Evolutionary conservation across 768 basidiomycete species (phyloP), one percentile per base, ranked within the genome.

Genomic region (Crepidotus variabilis): DNA sequence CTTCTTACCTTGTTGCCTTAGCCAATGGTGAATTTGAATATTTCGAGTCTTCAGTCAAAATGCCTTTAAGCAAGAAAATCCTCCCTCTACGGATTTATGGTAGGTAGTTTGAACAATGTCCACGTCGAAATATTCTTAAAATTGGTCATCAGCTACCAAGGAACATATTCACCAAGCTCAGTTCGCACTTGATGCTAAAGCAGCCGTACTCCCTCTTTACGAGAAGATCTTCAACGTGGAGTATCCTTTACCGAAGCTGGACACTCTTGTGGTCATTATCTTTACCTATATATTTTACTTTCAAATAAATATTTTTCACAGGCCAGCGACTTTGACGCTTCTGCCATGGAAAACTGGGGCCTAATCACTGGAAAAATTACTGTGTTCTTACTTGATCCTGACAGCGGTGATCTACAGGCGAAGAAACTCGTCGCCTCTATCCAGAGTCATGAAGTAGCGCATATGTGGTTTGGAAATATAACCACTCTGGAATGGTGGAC

Each of bases 401-500:
- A 87, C 66, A 85, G 81, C 54, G 80, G 82, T 22, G 88, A 91
- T 63, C 71, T 93, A 49, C 73, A 73, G 9, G 87, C 85, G 36
- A 90, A 88, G 78, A 91, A 94, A 69, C 75, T 80, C n/a, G 83
- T 96, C 55, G 89, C 90, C 1, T 70, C 77, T 11, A 83, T 82
- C 0, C 91, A 93, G 71, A 85, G 84, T 63, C 96, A 98, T 64
- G 95, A 95, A 72, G 84, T 92, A 47, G 87, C 88, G 8, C 88
- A 90, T 65, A 87, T 90, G 86, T 87, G 88, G 86, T 96, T 95
- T 63, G 94, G 94, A 22, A 87, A 96, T 67, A 89, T 97, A 63
- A 88, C 91, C 4, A 96, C 93, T 0, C 94, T 95, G 93, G 83
- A 84, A 64, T 93, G 92, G 91, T 94, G 91, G 90, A 84, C 90